Base-by-base conservation (phyloP, 75 land plant species). In the Cupressus sempervirens region DNA sequence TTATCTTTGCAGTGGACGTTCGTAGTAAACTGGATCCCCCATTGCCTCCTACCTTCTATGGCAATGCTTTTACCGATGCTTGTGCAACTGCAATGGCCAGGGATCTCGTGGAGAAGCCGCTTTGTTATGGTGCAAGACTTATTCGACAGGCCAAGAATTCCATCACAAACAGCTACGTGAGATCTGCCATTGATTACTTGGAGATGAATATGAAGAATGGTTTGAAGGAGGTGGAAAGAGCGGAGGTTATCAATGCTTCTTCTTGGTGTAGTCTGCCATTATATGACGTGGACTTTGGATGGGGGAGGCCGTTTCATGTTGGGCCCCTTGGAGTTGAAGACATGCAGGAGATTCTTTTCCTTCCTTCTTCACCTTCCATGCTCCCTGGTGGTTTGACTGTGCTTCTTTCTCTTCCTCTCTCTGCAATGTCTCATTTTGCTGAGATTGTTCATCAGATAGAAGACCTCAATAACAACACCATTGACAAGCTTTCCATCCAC, bases 261-360 rank as follows among this genome's bases (percentile, higher is more conserved):
- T 76, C 77, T 43, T 86, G 87, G 87, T 38, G 41, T 62, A 34
- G 86, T 40, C 34, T 86, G 34, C 87, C 87, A 12, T 40, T 86
- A 23, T 84, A 86, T 41, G 87, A 86, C 36, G 87, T 48, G 7
- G 87, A 86, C 23, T 85, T 86, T 14, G 87, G 87, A 23, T 84
- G 46, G 62, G 87, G 87, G n/a, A 86, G 68, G 87, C 87, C 87
- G 11, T 13, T 86, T n/a, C 68, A 84, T 18, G 87, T 83, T 34
- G 87, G 87, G 41, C 85, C 85, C 7, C 40, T 77, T 16, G 85
- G 18, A 38, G 77, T 76, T 10, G 73, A 68, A 29, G 73, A 68
- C 73, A 29, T 68, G 3, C 32, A 68, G 32, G 73, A 68, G 12
- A 29, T 68, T 29, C 34, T 68, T 26, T 68, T 68, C 12, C 32